Base-by-base conservation (phyloP, 75 land plant genomes). In the Cryptomeria japonica region DNA sequence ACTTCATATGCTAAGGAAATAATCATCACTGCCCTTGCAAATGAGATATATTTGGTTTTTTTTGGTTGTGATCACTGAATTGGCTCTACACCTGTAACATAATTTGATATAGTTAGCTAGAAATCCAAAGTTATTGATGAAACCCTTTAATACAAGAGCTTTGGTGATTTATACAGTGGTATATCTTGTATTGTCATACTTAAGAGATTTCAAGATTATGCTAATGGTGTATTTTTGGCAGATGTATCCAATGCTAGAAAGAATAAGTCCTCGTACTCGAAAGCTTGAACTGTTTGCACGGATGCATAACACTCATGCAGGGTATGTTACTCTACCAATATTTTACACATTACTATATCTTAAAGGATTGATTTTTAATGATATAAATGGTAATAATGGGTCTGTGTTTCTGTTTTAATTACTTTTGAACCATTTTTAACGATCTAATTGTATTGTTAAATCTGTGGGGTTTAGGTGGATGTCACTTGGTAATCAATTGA, bases 161-260 rank as follows among this genome's bases (percentile, higher is more conserved):
- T 56, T 56, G 3, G 19, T 56, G 61, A 56, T 15, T 56, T 56
- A 22, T 56, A 15, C 19, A 4, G 61, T 56, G 22, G 19, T 56
- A 28, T 64, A 64, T 25, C 7, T 64, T 5, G 1, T 64, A 64
- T 64, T 64, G 31, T 25, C 31, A 64, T 64, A 25, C n/a, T 64
- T 25, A 5, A 6, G 70, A 25, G 31, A 28, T 8, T 64, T 25
- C 70, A 64, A 25, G 37, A 12, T 89, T 34, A 6, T 39, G 61
- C n/a, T 87, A 38, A 38, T 77, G 37, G 36, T 42, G 58, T 47
- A 28, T 85, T 58, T 80, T 47, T 68, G 89, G 89, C 93, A 98
- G 99, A 98, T 98, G 99, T 98, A 98, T 83, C 96, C 99, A 13
- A 84, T 98, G 95, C 91, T 98, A 77, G 99, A 98, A 88, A 92